phyloP scores from a whole-genome alignment of 257 asterid genomes.

The Knoxia roxburghii region DNA sequence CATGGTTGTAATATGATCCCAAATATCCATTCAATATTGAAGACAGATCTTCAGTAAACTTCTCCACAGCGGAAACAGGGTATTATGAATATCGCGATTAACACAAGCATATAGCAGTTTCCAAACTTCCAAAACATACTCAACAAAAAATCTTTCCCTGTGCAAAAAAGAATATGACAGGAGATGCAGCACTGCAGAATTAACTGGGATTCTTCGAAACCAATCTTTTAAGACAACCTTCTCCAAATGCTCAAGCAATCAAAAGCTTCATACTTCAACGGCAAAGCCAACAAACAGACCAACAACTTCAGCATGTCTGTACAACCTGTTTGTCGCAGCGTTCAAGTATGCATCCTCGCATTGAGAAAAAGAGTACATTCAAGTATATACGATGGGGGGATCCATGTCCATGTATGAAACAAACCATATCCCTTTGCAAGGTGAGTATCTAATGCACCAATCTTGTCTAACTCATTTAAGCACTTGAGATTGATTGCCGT shows the following conservation, averaged over 20 bases:
- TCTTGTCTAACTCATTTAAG: slow-evolving; percentile 27
- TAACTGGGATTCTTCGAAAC: slow-evolving; percentile 29
- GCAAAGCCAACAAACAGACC: slow-evolving; percentile 34
- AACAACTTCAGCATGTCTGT: slow-evolving; percentile 38
- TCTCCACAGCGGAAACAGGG: slow-evolving; percentile 27
- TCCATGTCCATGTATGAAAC: slow-evolving; percentile 40
- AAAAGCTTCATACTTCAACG: slow-evolving; percentile 29
- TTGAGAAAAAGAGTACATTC: slow-evolving; percentile 42
- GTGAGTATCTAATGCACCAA: slow-evolving; percentile 14
- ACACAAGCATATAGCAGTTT: slow-evolving; percentile 41
- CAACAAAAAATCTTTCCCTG: slow-evolving; percentile 28
- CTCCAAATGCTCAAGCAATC: slow-evolving; percentile 49
- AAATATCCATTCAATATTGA: slow-evolving; percentile 36
- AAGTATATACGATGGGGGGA: slow-evolving; percentile 48
- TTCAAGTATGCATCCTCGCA: slow-evolving; percentile 33
- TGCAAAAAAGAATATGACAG: slow-evolving; percentile 51
- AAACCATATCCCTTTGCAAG: slow-evolving; percentile 26
- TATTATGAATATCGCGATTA: slow-evolving; percentile 22
- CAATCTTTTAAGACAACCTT: slow-evolving; percentile 41
- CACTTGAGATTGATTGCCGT: slow-evolving; percentile 33
- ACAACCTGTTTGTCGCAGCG: slow-evolving; percentile 29
- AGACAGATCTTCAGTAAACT: slow-evolving; percentile 45
- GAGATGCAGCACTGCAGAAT: slow-evolving; percentile 39
- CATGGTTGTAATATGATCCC: slow-evolving; percentile 27
- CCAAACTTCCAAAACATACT: slow-evolving; percentile 45